Percentiles rank a stretch among this genome's conserved stretches.
These are phyloP conservation scores for Calendula officinalis DNA, from an alignment of 129 eudicot genomes.

Conservation along the genomic window DNA sequence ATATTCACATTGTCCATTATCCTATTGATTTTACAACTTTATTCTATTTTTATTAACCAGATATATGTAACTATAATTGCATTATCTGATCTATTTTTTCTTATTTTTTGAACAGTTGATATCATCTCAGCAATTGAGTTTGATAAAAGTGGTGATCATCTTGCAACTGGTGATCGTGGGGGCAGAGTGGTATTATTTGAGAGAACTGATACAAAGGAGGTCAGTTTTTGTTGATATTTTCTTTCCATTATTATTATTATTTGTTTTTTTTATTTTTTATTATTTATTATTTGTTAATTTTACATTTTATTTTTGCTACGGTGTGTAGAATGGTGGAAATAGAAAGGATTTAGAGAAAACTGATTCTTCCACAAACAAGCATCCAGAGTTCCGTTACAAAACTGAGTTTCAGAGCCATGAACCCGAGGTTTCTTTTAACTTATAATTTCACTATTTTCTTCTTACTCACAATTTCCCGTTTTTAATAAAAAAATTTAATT, in stretches of 20 bases:
- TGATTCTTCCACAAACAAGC: constrained; percentile 68
- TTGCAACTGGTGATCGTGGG: constrained; percentile 99
- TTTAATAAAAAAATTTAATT: too few relatives aligned
- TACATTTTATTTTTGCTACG: constrained; percentile 19
- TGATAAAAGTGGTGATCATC: constrained; percentile 98
- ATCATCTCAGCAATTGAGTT: constrained; percentile 97
- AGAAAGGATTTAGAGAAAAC: constrained; percentile 80
- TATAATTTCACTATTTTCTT: not conserved
- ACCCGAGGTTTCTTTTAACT: constrained; percentile 74
- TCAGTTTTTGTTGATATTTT: constrained; percentile 31
- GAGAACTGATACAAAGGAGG: constrained; percentile 91
- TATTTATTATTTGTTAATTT: constrained; percentile 16
- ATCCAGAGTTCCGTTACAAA: constrained; percentile 97
- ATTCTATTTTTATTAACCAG: not conserved
- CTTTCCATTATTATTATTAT: not conserved
- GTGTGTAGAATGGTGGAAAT: constrained; percentile 65
- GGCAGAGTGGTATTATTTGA: constrained; percentile 98
- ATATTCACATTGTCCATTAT: not conserved
- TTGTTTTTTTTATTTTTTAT: not conserved
- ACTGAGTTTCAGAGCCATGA: constrained; percentile 99
- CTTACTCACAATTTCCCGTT: not conserved
- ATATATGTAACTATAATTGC: constrained; percentile 13
- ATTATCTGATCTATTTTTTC: constrained; percentile 16
- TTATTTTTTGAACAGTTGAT: constrained; percentile 55
- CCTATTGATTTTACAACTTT: not conserved